Percentiles rank a stretch among this genome's conserved stretches.
Evolutionary conservation across 805 yeast species (phyloP).

Genomic region (Kluyveromyces aestuarii): DNA sequence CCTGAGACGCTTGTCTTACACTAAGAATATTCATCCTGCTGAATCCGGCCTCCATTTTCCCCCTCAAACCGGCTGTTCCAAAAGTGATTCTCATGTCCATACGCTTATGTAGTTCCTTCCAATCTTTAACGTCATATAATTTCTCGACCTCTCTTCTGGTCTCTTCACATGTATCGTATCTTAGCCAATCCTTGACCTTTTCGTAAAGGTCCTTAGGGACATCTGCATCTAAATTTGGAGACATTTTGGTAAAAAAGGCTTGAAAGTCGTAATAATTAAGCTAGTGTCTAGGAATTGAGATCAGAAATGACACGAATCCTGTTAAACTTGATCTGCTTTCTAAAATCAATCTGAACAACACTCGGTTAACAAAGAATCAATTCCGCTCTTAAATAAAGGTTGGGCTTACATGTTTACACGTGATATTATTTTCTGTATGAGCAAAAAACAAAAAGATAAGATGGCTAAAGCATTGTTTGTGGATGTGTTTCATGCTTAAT

Average conservation of each 20-base stretch:
- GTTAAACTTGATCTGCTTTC: not conserved
- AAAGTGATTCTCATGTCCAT: constrained; percentile 59
- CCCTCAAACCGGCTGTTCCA: constrained; percentile 91
- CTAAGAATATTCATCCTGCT: constrained; percentile 84
- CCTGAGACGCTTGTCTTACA: constrained; percentile 84
- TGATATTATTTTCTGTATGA: no score
- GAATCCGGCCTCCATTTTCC: constrained; percentile 87
- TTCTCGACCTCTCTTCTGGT: constrained; percentile 48
- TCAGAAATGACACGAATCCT: not conserved
- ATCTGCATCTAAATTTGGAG: not conserved
- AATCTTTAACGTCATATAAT: constrained; percentile 32
- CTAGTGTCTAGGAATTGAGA: not conserved
- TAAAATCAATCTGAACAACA: not conserved
- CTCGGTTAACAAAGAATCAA: not conserved
- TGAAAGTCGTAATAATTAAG: no score
- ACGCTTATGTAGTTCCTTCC: constrained; percentile 40
- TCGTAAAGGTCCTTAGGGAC: constrained; percentile 12
- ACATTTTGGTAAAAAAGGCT: not conserved
- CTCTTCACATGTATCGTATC: constrained; percentile 28
- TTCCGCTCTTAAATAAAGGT: no score
- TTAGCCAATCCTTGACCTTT: constrained; percentile 18
- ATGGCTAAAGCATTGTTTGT: no score
- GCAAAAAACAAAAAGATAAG: no score
- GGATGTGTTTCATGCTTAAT: not conserved
- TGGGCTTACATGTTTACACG: no score